Conservation (phyloP, 2,329 filamentous ascomycete species). For the Venturia pyrina region DNA sequence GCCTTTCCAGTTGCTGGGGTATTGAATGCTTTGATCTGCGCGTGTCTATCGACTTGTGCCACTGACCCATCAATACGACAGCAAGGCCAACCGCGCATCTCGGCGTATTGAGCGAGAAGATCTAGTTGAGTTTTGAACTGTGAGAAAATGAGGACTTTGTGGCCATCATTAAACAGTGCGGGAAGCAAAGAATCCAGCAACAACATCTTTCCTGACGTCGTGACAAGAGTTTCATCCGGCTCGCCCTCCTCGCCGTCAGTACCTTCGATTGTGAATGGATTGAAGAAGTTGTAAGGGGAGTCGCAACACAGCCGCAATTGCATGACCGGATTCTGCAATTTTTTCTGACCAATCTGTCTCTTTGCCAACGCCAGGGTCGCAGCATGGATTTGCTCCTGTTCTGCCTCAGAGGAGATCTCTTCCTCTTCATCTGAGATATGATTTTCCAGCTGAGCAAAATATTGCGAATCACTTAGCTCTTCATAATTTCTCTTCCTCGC, state of each 20-base stretch:
- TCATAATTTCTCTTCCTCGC: conserved; percentile 50
- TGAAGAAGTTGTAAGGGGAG: conserved; percentile 92
- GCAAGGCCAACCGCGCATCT: conserved; percentile 64
- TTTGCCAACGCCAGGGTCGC: conserved; percentile 70
- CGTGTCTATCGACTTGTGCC: conserved; percentile 49
- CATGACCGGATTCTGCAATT: conserved; percentile 84
- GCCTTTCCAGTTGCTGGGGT: conserved; percentile 25
- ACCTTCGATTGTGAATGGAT: conserved; percentile 56
- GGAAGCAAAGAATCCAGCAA: conserved; percentile 80
- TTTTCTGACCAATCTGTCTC: conserved; percentile 81
- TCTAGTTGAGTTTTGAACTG: conserved; percentile 95
- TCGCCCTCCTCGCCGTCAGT: conserved; percentile 42
- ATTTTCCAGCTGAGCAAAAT: conserved; percentile 65
- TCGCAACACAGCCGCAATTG: conserved; percentile 90
- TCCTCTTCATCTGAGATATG: conserved; percentile 35
- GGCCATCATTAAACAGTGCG: conserved; percentile 58
- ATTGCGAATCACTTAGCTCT: conserved; percentile 72
- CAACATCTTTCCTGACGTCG: conserved; percentile 89
- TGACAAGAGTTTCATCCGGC: conserved; percentile 71
- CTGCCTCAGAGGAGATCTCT: conserved; percentile 34
- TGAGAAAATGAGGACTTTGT: conserved; percentile 93
- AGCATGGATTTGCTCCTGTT: conserved; percentile 54
- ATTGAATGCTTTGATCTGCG: conserved; percentile 39
- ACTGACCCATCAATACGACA: conserved; percentile 90
- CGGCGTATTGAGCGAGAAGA: conserved; percentile 78